phyloP scores from a whole-genome alignment of 2,329 filamentous ascomycete genomes.

The Diplocarpon mali region DNA sequence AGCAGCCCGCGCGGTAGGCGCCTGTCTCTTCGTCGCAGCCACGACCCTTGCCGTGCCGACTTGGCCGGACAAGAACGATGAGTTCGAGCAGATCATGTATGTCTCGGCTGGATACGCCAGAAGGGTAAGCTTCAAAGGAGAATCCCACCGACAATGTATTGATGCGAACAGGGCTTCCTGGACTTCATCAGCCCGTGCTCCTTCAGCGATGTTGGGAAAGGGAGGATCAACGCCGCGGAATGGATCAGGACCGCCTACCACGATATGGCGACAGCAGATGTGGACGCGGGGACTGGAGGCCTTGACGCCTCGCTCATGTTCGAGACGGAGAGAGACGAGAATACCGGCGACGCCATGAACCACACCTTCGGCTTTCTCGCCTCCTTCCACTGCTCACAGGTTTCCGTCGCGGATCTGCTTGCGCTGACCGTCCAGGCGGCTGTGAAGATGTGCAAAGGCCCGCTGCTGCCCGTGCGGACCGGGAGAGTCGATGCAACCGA shows the following conservation, averaged over 20 bases:
- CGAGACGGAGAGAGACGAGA: slow-evolving; percentile 42
- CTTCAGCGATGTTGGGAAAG: neutral
- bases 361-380: neutral
- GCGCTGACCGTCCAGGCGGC: neutral
- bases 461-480: slow-evolving; percentile 30
- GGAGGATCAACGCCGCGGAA: neutral
- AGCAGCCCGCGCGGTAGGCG: neutral
- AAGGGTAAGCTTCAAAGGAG: neutral
- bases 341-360: slow-evolving; percentile 20
- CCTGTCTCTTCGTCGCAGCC: neutral
- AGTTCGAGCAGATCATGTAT: neutral
- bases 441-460: slow-evolving; percentile 27
- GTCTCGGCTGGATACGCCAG: neutral
- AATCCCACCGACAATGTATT: neutral
- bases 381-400: neutral
- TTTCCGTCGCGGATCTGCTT: slow-evolving; percentile 29
- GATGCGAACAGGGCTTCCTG: neutral
- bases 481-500: slow-evolving; percentile 42
- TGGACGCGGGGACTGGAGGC: slow-evolving; percentile 36
- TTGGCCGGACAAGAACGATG: neutral
- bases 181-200: neutral
- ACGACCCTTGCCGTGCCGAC: neutral
- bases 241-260: slow-evolving; percentile 41
- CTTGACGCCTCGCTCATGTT: slow-evolving; percentile 48
- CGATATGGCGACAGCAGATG: slow-evolving; percentile 44